Base-by-base conservation (phyloP, 2,329 filamentous ascomycete genomes). In the Talaromyces rugulosus region DNA sequence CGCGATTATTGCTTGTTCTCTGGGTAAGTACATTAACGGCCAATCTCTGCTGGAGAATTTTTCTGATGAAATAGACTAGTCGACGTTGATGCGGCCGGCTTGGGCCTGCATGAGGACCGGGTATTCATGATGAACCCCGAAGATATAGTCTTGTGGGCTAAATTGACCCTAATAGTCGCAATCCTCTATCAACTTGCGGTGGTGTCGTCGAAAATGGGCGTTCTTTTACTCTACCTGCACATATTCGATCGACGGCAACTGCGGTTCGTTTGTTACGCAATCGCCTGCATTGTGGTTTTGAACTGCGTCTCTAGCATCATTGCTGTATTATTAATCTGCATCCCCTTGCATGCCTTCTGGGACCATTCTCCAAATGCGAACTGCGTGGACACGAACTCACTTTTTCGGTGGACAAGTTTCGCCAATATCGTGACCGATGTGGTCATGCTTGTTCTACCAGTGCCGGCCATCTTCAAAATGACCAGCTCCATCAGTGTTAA, bases 361-460 rank as follows among this genome's bases (percentile, higher is more conserved):
- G 34, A 58, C 18, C 33, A 12, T 18, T 23, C 18, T 23, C 40
- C 9, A 8, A 9, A 12, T 12, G 56, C 18, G 3, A 27, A 23
- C 44, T 58, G 56, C n/a, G n/a, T 44, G 12, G 44, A 58, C 30
- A 51, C 44, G 3, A 51, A 58, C 42, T 40, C 27, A 1, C 28
- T 27, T 14, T 44, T 50, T 12, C 40, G 36, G 18, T 58, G n/a
- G 27, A 30, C 36, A 3, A 42, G 56, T 18, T 30, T 58, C 16
- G 56, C 44, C 23, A 58, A 58, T 34, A 51, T 58, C 11, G 11
- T 58, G 7, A 58, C 30, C 3, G 56, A 58, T n/a, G 9, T 51
- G 1, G 12, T 30, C 16, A 51, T 58, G 14, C 27, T 58, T 16
- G 14, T 58, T 16, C n/a, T 58, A 12, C 56, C 56, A 9, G 28